phyloP scores from a whole-genome alignment of 23 red algal genomes.

The Chondrus crispus region DNA sequence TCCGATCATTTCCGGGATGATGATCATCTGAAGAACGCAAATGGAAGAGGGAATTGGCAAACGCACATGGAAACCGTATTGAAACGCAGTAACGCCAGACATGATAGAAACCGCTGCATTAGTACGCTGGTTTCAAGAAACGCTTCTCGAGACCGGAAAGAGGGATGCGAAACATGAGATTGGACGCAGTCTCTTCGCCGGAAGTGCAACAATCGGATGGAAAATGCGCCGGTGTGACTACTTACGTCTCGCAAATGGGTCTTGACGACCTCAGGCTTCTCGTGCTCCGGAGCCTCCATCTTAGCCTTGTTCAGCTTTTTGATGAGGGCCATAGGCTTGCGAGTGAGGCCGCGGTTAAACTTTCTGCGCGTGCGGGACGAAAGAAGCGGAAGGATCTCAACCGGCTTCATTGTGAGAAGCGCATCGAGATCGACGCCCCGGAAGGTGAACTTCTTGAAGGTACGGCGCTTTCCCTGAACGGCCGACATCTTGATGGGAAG shows the following conservation, averaged over 20 bases:
- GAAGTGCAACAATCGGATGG: too few relatives aligned
- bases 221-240: neutral
- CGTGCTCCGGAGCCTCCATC: constrained; percentile 70
- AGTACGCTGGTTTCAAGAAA: too few relatives aligned
- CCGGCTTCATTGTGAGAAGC: constrained; percentile 86
- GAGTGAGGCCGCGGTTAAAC: constrained; percentile 80
- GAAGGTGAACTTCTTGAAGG: constrained; percentile 98
- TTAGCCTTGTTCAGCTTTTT: constrained; percentile 98
- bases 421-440: constrained; percentile 95
- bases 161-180: too few relatives aligned
- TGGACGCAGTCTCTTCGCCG: too few relatives aligned
- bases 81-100: too few relatives aligned
- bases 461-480: constrained; percentile 67
- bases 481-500: neutral
- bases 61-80: too few relatives aligned
- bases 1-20: constrained; percentile 98
- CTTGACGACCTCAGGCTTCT: constrained; percentile 90
- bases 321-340: constrained; percentile 84
- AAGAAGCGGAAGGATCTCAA: constrained; percentile 80
- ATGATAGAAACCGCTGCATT: too few relatives aligned
- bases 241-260: constrained; percentile 91
- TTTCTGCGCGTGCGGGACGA: constrained; percentile 81
- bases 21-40: constrained; percentile 71
- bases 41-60: too few relatives aligned
- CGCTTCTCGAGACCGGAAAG: too few relatives aligned